Evolutionary conservation across 306 rosid species (phyloP), one percentile per base, ranked within the genome.

Genomic region (Gynostemma pentaphyllum): DNA sequence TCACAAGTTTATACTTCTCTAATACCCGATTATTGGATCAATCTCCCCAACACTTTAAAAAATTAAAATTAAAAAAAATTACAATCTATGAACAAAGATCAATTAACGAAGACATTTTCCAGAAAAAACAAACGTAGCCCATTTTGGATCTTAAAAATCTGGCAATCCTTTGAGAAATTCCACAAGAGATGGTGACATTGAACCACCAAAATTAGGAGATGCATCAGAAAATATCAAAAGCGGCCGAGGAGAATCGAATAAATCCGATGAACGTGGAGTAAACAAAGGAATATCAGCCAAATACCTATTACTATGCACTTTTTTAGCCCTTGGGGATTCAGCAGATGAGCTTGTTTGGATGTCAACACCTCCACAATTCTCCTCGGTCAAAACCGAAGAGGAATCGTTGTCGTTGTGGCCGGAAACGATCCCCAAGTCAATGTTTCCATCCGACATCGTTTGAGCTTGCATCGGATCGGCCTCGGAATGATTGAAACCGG

Each of bases 181-280:
- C 77, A 87, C 68, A 10, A 79, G 77, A 5, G 92, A 73, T 13
- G 92, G 86, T 14, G 96, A 91, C 23, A 88, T 72, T 49, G 80
- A 75, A 64, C 70, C 73, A 14, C 75, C 76, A 39, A 85, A 21
- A 16, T 64, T 70, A 4, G 80, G 80, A 26, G 83, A 68, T 15
- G 81, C 85, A 11, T 76, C 63, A 57, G 63, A 78, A 21, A 8
- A 47, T 68, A 78, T 70, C 29, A 59, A 64, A 49, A 50, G 34
- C 2, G 80, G 78, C 27, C 69, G 56, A 21, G 82, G 72, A 0
- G 85, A 75, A 70, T 57, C 52, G 45, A 77, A 77, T 57, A 82
- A 80, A 49, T 86, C 82, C 9, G 67, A 68, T 0, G 86, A 50
- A 48, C 51, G 78, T 8, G 97, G 95, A 0, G 95, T 83, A 68